These are phyloP conservation scores for Ruellia speciosa DNA, from an alignment of 305 asterid genomes.

Conservation along the genomic window DNA sequence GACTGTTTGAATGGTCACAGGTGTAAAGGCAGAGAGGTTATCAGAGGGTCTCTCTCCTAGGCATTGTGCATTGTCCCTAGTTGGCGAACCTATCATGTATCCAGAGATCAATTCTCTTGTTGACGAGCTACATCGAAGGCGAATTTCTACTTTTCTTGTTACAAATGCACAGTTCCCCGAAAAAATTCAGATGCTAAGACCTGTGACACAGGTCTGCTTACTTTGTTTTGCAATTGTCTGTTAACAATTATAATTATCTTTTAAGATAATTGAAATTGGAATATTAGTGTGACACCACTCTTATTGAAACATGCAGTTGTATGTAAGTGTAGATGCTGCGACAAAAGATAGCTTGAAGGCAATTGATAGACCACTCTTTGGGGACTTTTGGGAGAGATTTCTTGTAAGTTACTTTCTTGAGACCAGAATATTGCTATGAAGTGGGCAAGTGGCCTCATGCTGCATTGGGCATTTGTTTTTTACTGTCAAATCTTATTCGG, in stretches of 20 bases:
- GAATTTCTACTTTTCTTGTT: conserved; percentile 85
- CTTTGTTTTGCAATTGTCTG: conserved; percentile 7
- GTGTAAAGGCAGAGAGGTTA: conserved; percentile 75
- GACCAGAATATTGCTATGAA: conserved; percentile 7
- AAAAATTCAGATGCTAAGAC: conserved; percentile 54
- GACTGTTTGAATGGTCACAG: conserved; percentile 33
- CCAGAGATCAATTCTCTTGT: conserved; percentile 84
- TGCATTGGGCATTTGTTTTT: conserved; percentile 6
- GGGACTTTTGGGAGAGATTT: conserved; percentile 97
- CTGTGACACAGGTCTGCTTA: conserved; percentile 73
- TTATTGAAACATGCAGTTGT: conserved; percentile 49
- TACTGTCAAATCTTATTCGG: conserved; percentile 5
- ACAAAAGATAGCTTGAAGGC: conserved; percentile 96
- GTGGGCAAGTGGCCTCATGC: neutral
- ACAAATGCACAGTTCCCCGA: conserved; percentile 97
- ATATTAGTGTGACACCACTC: conserved; percentile 17
- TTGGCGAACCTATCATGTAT: conserved; percentile 97
- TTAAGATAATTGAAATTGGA: conserved; percentile 15
- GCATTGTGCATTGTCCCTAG: conserved; percentile 92
- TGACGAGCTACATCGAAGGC: conserved; percentile 74
- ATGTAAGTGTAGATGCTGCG: conserved; percentile 95
- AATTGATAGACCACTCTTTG: conserved; percentile 87
- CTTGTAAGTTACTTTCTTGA: conserved; percentile 37
- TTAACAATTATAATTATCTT: conserved; percentile 12
- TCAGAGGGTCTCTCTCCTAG: conserved; percentile 86